A percentile compares a stretch with the other conserved stretches of the same genome.
These are phyloP conservation scores for Babesia caballi DNA, from an alignment of 169 alveolate species.

Conservation along the genomic window DNA sequence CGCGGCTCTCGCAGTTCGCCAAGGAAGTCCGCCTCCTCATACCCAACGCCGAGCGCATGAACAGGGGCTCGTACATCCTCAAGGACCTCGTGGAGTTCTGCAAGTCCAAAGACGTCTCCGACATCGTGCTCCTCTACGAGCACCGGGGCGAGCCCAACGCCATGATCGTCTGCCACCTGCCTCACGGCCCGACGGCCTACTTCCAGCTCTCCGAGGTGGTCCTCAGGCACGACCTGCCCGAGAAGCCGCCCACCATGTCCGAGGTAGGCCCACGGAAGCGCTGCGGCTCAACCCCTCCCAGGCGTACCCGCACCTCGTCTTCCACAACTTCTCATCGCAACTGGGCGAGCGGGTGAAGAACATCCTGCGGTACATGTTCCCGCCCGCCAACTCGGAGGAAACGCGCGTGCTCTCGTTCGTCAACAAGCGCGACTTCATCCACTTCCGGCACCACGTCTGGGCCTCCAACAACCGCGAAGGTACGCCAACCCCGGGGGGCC, in stretches of 20 bases:
- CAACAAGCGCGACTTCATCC: slow-evolving; percentile 88
- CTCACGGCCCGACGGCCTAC: slow-evolving; percentile 99
- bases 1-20: slow-evolving; percentile 90
- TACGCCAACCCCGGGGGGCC: background rate
- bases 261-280: slow-evolving; percentile 66
- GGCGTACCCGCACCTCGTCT: slow-evolving; percentile 94
- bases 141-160: slow-evolving; percentile 95
- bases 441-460: slow-evolving; percentile 92
- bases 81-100: slow-evolving; percentile 92
- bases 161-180: slow-evolving; percentile 96
- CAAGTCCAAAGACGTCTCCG: slow-evolving; percentile 91
- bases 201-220: slow-evolving; percentile 93
- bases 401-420: slow-evolving; percentile 89
- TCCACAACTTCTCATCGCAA: slow-evolving; percentile 89
- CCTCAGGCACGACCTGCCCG: slow-evolving; percentile 96
- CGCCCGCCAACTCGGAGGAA: slow-evolving; percentile 80
- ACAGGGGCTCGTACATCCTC: slow-evolving; percentile 94
- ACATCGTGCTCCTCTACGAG: slow-evolving; percentile 80
- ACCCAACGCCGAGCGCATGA: slow-evolving; percentile 94
- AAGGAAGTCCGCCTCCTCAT: slow-evolving; percentile 92
- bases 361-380: slow-evolving; percentile 91
- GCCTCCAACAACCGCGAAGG: slow-evolving; percentile 58
- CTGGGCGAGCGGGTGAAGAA: slow-evolving; percentile 92
- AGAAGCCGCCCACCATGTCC: slow-evolving; percentile 92
- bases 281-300: background rate